These are phyloP conservation scores for Albugo candida DNA, from an alignment of 352 stramenopile genomes.

Conservation along the genomic window DNA sequence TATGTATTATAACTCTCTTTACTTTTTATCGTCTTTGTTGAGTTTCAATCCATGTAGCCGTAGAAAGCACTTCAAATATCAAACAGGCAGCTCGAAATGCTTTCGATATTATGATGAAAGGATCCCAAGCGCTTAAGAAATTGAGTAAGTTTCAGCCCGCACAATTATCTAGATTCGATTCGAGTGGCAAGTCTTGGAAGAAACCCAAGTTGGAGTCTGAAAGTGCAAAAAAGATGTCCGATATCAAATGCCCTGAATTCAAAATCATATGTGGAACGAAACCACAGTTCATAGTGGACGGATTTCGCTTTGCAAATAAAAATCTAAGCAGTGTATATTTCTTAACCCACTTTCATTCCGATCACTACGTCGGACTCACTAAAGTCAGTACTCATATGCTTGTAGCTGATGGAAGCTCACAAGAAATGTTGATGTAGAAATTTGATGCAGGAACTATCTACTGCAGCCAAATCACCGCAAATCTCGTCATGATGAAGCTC, in stretches of 20 bases:
- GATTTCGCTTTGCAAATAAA: constrained; percentile 64
- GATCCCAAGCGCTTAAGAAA: constrained; percentile 9
- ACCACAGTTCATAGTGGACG: constrained; percentile 73
- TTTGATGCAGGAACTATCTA: constrained; percentile 91
- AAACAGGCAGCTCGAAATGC: constrained; percentile 16
- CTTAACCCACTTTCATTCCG: constrained; percentile 94
- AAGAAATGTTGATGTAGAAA: constrained; percentile 9
- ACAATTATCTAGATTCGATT: neutral
- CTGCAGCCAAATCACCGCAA: constrained; percentile 84
- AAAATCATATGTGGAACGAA: constrained; percentile 61
- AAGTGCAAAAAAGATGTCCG: constrained; percentile 7
- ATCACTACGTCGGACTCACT: constrained; percentile 89
- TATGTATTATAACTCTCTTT: neutral
- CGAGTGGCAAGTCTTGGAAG: neutral
- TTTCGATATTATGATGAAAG: constrained; percentile 74
- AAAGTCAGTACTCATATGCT: constrained; percentile 14
- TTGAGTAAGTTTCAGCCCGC: constrained; percentile 1
- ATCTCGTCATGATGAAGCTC: constrained; percentile 83
- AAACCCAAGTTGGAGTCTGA: constrained; percentile 2
- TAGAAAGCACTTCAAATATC: constrained; percentile 4
- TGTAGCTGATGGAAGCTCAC: neutral
- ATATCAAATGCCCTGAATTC: constrained; percentile 36
- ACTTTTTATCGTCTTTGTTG: neutral
- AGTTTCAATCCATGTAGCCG: neutral
- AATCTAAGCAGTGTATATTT: constrained; percentile 82